These are phyloP conservation scores for Russula sp. DNA, from an alignment of 768 basidiomycete species.

Conservation along the genomic window DNA sequence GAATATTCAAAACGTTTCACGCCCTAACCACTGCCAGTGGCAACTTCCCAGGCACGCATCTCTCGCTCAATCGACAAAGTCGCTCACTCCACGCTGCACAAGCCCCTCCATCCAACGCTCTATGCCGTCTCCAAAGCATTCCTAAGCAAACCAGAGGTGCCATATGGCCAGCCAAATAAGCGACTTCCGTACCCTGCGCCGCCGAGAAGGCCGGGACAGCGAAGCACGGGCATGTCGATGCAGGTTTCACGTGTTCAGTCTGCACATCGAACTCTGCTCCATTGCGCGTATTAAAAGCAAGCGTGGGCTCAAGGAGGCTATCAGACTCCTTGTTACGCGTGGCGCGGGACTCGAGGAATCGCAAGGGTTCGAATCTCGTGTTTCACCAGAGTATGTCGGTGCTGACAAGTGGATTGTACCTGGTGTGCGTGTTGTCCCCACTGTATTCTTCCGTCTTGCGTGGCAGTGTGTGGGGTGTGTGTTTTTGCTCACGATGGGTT, in stretches of 20 bases:
- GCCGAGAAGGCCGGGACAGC: not conserved
- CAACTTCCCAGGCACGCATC: constrained; percentile 1
- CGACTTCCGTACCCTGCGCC: constrained; percentile 18
- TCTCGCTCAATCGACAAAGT: not conserved
- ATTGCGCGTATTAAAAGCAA: not conserved
- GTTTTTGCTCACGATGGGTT: too few species aligned
- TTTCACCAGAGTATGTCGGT: constrained; percentile 4
- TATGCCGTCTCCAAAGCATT: constrained; percentile 23
- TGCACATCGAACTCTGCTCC: not conserved
- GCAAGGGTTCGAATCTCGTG: not conserved
- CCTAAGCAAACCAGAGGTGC: constrained; percentile 7
- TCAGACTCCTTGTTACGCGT: constrained; percentile 18
- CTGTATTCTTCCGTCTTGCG: too few species aligned
- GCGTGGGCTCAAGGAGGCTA: constrained; percentile 12
- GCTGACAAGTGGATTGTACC: constrained; percentile 20
- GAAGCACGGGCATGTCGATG: constrained; percentile 15
- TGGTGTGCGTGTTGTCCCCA: constrained; percentile 9
- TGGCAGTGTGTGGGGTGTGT: too few species aligned
- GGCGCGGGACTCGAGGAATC: constrained; percentile 11
- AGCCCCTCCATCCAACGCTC: not conserved
- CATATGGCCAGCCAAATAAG: not conserved
- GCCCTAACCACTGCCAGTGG: not conserved
- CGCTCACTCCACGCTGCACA: constrained; percentile 7
- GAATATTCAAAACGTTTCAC: not conserved
- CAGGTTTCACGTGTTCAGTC: not conserved